A percentile compares a stretch with the other conserved stretches of the same genome.
Conservation (phyloP, 2,329 filamentous ascomycete genomes). For the Trichothecium sympodiale region DNA sequence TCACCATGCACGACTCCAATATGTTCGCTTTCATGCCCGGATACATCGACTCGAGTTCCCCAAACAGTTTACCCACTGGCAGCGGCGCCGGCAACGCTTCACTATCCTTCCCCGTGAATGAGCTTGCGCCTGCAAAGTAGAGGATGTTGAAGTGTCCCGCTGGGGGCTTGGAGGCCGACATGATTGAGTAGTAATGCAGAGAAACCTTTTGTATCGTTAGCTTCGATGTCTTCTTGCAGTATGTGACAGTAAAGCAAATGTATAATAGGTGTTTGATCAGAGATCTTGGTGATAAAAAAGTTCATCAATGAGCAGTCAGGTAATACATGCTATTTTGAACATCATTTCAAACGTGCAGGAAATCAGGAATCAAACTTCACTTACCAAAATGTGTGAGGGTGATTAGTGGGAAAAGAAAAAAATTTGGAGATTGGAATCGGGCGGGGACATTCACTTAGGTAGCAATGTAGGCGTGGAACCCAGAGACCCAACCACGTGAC, state of each 20-base stretch:
- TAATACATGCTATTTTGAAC: slow-evolving; percentile 47
- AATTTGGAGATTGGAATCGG: background rate
- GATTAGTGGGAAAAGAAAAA: background rate
- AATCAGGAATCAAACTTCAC: slow-evolving; percentile 7
- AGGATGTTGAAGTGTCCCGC: slow-evolving; percentile 64
- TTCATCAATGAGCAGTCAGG: slow-evolving; percentile 46
- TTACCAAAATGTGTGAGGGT: slow-evolving; percentile 19
- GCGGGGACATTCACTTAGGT: too few relatives aligned
- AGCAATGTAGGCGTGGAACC: too few relatives aligned
- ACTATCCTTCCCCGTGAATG: slow-evolving; percentile 56
- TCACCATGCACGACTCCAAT: slow-evolving; percentile 62
- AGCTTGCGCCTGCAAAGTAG: slow-evolving; percentile 69
- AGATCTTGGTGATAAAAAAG: slow-evolving; percentile 60
- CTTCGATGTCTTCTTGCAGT: slow-evolving; percentile 4
- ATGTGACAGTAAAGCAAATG: slow-evolving; percentile 3
- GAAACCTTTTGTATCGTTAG: slow-evolving; percentile 1
- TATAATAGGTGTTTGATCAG: slow-evolving; percentile 34
- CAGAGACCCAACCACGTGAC: slow-evolving; percentile 7
- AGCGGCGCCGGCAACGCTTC: slow-evolving; percentile 60
- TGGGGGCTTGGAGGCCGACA: slow-evolving; percentile 34
- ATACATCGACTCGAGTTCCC: slow-evolving; percentile 57
- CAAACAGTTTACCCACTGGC: slow-evolving; percentile 50
- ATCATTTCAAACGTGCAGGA: slow-evolving; percentile 32
- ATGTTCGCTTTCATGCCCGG: slow-evolving; percentile 58
- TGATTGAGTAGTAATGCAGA: slow-evolving; percentile 8